Evolutionary conservation across 805 yeast species (phyloP), one percentile per base, ranked within the genome.

Genomic region (Clavispora santaluciae): DNA sequence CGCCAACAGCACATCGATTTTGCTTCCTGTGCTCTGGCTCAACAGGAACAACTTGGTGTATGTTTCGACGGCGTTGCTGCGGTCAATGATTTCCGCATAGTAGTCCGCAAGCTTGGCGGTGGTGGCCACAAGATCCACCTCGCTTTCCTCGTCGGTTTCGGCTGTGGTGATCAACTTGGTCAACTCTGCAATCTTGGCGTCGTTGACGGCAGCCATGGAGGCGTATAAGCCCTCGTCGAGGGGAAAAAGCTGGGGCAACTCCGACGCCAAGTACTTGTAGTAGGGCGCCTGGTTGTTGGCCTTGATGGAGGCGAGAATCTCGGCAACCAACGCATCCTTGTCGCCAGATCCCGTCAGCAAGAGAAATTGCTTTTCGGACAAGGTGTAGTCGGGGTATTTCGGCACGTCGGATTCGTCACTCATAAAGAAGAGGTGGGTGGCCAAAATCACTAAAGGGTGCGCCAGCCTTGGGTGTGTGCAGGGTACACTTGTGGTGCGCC

Each of bases 71-170:
- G 95, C 91, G 51, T 84, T 82, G 24, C 70, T 65, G 48, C 79
- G 76, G 61, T 91, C 96, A 46, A 96, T 91, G 54, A 89, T 86
- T 45, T 72, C 70, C 10, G 96, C 81, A 62, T 87, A 91, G 64
- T 82, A 87, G 59, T 90, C 95, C 25, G 96, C 97, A 22, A 93
- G 76, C 55, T 81, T 77, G 41, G 80, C 77, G 76, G 88, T 84
- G 34, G 82, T 79, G 46, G 81, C 81, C 7, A 89, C 81, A 28
- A 81, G 75, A 56, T 88, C 96, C 49, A 84, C 65, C 59, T 88
- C 96, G 24, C 95, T 95, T 60, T 90, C 97, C 45, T 82, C 86
- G 43, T 80, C 88, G 42, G 74, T 78, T 38, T 75, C 75, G 17
- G 78, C 72, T 47, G 68, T 77, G 39, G 66, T 71, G 42, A 75